Evolutionary conservation across 148 eudicot genomes (phyloP), one percentile per base, ranked within the genome.

Genomic region (Camellia lanceoleosa): DNA sequence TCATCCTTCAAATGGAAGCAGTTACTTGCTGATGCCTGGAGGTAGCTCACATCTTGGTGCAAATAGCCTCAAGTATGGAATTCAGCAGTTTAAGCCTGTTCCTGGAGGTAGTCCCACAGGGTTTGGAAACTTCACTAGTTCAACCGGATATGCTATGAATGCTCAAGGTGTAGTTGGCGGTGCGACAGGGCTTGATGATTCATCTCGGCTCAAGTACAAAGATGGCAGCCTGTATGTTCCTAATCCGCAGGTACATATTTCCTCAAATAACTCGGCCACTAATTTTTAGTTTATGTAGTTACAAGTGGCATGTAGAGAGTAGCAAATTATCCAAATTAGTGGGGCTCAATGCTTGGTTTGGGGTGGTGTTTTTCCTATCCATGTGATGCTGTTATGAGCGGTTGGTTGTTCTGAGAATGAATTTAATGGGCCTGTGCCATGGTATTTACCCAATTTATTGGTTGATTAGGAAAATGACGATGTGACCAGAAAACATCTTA

Each of bases 11-110:
- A 96, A 87, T 65, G 99, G 93, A 43, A 93, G 86, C 87, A 91
- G 97, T 80, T 96, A 90, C 71, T 77, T 96, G 80, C 67, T 93
- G 83, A 91, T 96, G 97, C 93, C 97, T 4, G 97, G 97, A 44
- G 91, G 90, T 62, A 82, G 89, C 82, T 87, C 99, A 68, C 98
- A 95, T 80, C 82, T 90, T 42, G 72, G 88, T 61, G 86, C 91
- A 41, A 89, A 87, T 30, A 85, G 84, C 79, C 76, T 93, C 51
- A 96, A 93, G 86, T 93, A 92, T 77, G 95, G 94, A 47, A 86
- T 92, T 74, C 99, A 93, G 84, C 99, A 87, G 78, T 92, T 89
- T 81, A 95, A 95, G 81, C 91, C 96, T 76, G 87, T 93, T 62
- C 97, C 96, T 7, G 76, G 86, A 38, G 97, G 90, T 54, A 88